Conservation (phyloP, 2,329 filamentous ascomycete genomes). For the Aureobasidium sp. region DNA sequence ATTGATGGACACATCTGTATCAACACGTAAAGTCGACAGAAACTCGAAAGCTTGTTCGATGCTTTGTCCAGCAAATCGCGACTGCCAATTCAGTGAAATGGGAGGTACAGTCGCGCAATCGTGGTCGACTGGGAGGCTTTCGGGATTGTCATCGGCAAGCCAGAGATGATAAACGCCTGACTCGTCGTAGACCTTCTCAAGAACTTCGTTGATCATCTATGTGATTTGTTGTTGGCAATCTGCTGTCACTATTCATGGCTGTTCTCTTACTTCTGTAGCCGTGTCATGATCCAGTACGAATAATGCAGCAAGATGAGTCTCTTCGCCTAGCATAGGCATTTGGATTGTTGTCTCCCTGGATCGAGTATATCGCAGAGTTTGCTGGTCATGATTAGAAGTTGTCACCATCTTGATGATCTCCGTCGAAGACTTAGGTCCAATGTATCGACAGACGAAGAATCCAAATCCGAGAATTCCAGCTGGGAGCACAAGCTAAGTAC, state of each 20-base stretch:
- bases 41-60: not conserved
- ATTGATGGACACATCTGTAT: not conserved
- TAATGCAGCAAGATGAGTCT: not conserved
- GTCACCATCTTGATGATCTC: not conserved
- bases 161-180: not conserved
- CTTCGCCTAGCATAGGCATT: not conserved
- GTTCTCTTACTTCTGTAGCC: not conserved
- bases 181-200: not conserved
- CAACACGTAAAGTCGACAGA: not conserved
- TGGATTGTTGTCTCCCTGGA: not conserved
- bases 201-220: not conserved
- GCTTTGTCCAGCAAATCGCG: not conserved
- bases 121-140: not conserved
- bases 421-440: too few relatives aligned
- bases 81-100: not conserved
- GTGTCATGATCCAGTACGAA: not conserved
- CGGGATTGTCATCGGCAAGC: not conserved
- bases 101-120: not conserved
- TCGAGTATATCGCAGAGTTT: not conserved
- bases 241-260: too few relatives aligned
- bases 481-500: too few relatives aligned
- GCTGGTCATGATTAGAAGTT: rapidly evolving
- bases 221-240: too few relatives aligned
- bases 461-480: too few relatives aligned
- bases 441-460: not conserved